Percentiles rank a stretch among this genome's conserved stretches.
phyloP scores from a whole-genome alignment of 768 basidiomycete species.

The Lactifluus pinguis region DNA sequence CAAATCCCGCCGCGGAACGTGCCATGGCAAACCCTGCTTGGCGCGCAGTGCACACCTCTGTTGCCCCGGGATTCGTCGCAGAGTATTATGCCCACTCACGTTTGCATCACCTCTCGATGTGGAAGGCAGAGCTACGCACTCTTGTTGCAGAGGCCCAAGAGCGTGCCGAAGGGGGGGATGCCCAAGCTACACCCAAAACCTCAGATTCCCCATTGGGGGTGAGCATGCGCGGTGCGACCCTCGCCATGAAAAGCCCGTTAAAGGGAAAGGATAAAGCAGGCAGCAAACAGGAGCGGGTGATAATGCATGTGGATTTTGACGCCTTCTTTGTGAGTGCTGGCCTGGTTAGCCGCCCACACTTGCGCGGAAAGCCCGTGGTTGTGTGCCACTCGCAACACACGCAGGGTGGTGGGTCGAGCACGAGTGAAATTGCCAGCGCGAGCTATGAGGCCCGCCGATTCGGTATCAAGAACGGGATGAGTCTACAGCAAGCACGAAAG shows the following conservation, averaged over 20 bases:
- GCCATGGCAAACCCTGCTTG: conserved; percentile 80
- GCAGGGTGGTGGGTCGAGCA: conserved; percentile 66
- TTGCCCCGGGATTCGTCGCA: conserved; percentile 79
- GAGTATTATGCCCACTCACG: conserved; percentile 67
- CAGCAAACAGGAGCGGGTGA: conserved; percentile 47
- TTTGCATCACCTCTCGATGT: conserved; percentile 84
- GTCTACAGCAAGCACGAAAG: conserved; percentile 70
- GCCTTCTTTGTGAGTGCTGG: conserved; percentile 97
- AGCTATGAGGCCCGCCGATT: conserved; percentile 88
- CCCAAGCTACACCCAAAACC: conserved; percentile 19
- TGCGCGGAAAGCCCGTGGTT: conserved; percentile 82
- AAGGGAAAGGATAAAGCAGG: conserved; percentile 50
- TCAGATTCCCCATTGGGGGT: conserved; percentile 13
- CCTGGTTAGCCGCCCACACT: conserved; percentile 64
- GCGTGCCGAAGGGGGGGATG: conserved; percentile 40
- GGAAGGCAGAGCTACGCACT: conserved; percentile 83
- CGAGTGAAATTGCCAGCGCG: conserved; percentile 90
- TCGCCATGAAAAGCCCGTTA: conserved; percentile 43
- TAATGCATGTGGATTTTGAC: conserved; percentile 95
- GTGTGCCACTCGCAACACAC: conserved; percentile 89
- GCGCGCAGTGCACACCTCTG: conserved; percentile 81
- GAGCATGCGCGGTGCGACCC: conserved; percentile 33
- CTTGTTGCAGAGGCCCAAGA: conserved; percentile 77
- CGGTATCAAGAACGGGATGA: conserved; percentile 94
- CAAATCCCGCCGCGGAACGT: conserved; percentile 66